Percentiles rank a stretch among this genome's conserved stretches.
Conservation (phyloP, 75 land plant species). For the Sequoiadendron giganteum region DNA sequence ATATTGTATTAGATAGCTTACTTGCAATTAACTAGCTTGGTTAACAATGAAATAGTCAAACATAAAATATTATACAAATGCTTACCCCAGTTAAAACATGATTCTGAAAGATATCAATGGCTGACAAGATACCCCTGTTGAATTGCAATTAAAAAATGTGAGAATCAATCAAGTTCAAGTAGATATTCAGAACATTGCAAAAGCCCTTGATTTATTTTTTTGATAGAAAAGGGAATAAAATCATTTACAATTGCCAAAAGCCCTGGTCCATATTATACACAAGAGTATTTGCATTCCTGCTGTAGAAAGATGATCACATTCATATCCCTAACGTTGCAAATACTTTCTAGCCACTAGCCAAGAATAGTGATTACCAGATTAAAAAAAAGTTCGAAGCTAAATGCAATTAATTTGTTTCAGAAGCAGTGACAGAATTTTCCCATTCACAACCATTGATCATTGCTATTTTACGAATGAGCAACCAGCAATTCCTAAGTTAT, state of each 20-base stretch:
- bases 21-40: neutral
- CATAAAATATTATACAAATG: slow-evolving; percentile 8
- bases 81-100: slow-evolving; percentile 76
- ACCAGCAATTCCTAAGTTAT: too few species aligned
- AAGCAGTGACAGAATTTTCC: too few species aligned
- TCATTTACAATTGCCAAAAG: too few species aligned
- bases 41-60: neutral
- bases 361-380: neutral
- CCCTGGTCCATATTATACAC: too few species aligned
- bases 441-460: too few species aligned
- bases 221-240: too few species aligned
- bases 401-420: too few species aligned
- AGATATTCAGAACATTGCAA: neutral
- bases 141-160: neutral
- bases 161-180: neutral
- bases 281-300: too few species aligned
- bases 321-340: too few species aligned
- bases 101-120: slow-evolving; percentile 59
- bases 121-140: slow-evolving; percentile 87
- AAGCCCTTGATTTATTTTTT: neutral
- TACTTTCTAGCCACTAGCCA: neutral
- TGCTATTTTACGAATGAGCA: too few species aligned
- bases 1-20: neutral
- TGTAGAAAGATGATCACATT: too few species aligned
- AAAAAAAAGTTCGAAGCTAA: too few species aligned